These are phyloP conservation scores for Amaranthus cruentus DNA, from an alignment of 148 eudicot species.

Conservation along the genomic window DNA sequence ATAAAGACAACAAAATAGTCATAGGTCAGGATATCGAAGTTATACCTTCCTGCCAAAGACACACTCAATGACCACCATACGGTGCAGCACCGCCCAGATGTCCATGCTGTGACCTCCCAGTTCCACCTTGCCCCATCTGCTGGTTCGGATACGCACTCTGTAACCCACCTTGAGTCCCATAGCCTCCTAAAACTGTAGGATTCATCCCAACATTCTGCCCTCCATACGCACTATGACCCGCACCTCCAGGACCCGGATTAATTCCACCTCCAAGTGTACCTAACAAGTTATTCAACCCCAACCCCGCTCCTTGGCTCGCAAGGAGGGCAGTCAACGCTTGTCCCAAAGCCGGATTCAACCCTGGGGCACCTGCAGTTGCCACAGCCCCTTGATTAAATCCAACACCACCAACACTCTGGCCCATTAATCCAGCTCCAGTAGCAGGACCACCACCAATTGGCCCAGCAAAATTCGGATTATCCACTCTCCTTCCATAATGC, in stretches of 20 bases:
- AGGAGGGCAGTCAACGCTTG: constrained; percentile 79
- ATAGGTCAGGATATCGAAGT: neutral
- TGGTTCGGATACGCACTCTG: constrained; percentile 52
- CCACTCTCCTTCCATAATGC: constrained; percentile 45
- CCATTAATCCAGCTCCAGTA: constrained; percentile 47
- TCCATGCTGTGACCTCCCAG: constrained; percentile 53
- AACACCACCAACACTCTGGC: constrained; percentile 40
- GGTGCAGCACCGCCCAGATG: constrained; percentile 42
- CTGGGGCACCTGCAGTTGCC: constrained; percentile 35
- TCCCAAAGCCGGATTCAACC: constrained; percentile 63
- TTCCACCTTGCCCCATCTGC: constrained; percentile 70
- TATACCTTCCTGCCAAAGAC: constrained; percentile 32
- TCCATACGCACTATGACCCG: constrained; percentile 38
- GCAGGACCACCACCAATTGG: constrained; percentile 33
- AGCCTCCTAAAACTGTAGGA: constrained; percentile 43
- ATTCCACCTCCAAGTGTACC: constrained; percentile 67
- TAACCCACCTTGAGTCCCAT: constrained; percentile 45
- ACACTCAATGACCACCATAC: constrained; percentile 61
- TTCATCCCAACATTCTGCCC: constrained; percentile 31
- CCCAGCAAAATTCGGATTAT: constrained; percentile 42
- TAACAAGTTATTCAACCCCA: constrained; percentile 61
- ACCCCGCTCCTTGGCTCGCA: constrained; percentile 72
- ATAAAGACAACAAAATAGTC: neutral
- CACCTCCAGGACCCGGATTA: constrained; percentile 28
- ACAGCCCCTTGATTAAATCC: constrained; percentile 35